Evolutionary conservation across 768 basidiomycete genomes (phyloP).

Genomic region (Neoboletus brunneissimus): DNA sequence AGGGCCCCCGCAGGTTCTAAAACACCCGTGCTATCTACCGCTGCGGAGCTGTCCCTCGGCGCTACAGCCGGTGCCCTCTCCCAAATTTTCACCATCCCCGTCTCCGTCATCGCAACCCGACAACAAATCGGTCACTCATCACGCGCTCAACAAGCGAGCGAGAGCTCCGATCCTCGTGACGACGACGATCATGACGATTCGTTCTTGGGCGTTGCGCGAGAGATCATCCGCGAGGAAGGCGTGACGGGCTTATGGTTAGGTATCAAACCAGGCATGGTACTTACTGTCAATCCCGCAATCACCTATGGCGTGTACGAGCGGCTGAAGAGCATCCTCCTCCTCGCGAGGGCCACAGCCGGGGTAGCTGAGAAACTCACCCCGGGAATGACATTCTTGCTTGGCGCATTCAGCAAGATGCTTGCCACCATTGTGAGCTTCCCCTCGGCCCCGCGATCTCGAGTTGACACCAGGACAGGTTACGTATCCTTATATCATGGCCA

Average conservation of each 20-base stretch:
- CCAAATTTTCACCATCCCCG: constrained; percentile 98
- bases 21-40: constrained; percentile 62
- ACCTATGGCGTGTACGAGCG: constrained; percentile 96
- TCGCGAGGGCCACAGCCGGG: constrained; percentile 47
- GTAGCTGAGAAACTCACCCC: constrained; percentile 65
- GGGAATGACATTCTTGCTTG: constrained; percentile 77
- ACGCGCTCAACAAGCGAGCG: not conserved
- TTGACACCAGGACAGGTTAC: constrained; percentile 58
- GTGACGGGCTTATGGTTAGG: constrained; percentile 90
- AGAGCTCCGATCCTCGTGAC: not conserved
- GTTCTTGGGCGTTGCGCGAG: constrained; percentile 73
- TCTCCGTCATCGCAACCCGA: constrained; percentile 94
- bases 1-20: constrained; percentile 61
- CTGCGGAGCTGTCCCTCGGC: constrained; percentile 81
- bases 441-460: not conserved
- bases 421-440: constrained; percentile 77
- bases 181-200: constrained; percentile 52
- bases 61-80: constrained; percentile 92
- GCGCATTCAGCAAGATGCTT: constrained; percentile 90
- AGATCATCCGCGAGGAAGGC: constrained; percentile 89
- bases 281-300: constrained; percentile 96
- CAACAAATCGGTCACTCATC: constrained; percentile 77
- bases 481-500: constrained; percentile 95
- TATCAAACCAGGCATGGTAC: constrained; percentile 86
- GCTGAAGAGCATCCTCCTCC: constrained; percentile 70